These are phyloP conservation scores for Podospora tetraspora DNA, from an alignment of 495 filamentous ascomycete genomes.

Conservation along the genomic window DNA sequence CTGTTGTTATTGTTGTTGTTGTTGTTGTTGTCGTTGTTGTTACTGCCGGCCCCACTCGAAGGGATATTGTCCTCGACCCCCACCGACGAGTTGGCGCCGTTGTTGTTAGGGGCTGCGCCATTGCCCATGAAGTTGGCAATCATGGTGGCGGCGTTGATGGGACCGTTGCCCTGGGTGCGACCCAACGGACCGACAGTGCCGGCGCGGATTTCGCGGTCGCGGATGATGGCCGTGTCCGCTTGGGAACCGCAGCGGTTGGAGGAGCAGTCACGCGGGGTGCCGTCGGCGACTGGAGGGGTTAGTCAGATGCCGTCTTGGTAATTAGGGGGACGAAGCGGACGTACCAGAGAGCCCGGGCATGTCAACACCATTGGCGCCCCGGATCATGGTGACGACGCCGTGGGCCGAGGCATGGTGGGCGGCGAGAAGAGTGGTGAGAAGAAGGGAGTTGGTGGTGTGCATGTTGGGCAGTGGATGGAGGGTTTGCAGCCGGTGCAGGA, in stretches of 20 bases:
- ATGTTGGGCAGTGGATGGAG: constrained; percentile 20
- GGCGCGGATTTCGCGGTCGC: constrained; percentile 40
- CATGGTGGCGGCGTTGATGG: constrained; percentile 45
- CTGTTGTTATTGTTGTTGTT: constrained; percentile 6
- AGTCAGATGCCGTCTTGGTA: background rate
- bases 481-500: background rate
- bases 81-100: constrained; percentile 27
- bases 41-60: background rate
- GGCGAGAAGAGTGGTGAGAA: constrained; percentile 26
- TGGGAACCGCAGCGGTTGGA: constrained; percentile 47
- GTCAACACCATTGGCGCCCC: constrained; percentile 49
- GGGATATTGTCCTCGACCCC: constrained; percentile 33
- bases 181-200: constrained; percentile 49
- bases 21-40: constrained; percentile 4
- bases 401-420: constrained; percentile 33
- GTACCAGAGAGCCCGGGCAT: constrained; percentile 50
- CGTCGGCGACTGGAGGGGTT: constrained; percentile 45
- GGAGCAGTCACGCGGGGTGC: constrained; percentile 53
- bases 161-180: constrained; percentile 51
- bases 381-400: constrained; percentile 47
- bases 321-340: constrained; percentile 1
- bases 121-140: constrained; percentile 42
- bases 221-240: constrained; percentile 51
- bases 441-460: constrained; percentile 26
- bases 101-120: constrained; percentile 33